Evolutionary conservation across 2,329 filamentous ascomycete genomes (phyloP).

Genomic region (Cadophora sp.): DNA sequence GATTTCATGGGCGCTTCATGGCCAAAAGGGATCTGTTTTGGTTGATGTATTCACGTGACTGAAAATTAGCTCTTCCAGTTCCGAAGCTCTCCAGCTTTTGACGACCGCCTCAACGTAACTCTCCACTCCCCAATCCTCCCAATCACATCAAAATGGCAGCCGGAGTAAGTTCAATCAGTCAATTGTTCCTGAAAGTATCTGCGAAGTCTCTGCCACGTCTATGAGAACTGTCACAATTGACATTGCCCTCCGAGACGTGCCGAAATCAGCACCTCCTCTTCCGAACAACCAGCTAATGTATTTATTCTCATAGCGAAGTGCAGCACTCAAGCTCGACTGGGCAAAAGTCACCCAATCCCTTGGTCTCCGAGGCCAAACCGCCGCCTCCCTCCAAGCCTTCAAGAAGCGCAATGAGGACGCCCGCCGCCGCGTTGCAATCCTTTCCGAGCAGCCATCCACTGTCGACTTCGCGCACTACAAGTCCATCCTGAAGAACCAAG

Average conservation of each 20-base stretch:
- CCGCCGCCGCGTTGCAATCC: constrained; percentile 87
- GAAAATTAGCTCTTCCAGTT: constrained; percentile 13
- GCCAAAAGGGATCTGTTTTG: background rate
- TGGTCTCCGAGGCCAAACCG: constrained; percentile 94
- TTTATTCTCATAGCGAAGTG: constrained; percentile 76
- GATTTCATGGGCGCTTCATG: no score
- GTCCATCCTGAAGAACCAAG: constrained; percentile 91
- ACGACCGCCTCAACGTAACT: constrained; percentile 47
- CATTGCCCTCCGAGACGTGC: constrained; percentile 26
- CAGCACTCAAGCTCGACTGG: constrained; percentile 99
- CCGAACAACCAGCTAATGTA: constrained; percentile 37
- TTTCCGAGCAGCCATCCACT: constrained; percentile 82
- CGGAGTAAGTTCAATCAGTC: constrained; percentile 62
- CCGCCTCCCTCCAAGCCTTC: constrained; percentile 89
- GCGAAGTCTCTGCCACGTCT: constrained; percentile 6
- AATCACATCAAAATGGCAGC: constrained; percentile 65
- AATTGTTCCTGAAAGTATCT: constrained; percentile 34
- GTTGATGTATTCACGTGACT: constrained; percentile 33
- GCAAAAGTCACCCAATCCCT: constrained; percentile 92
- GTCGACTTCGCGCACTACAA: constrained; percentile 97
- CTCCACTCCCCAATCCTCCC: constrained; percentile 55
- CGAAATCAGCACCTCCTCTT: constrained; percentile 31
- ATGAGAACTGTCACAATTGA: constrained; percentile 6
- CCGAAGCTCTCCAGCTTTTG: constrained; percentile 34
- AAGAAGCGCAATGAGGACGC: constrained; percentile 99